Evolutionary conservation across 176 grass and related monocot genomes (phyloP), one percentile per base, ranked within the genome.

Genomic region (Dactylis glomerata): DNA sequence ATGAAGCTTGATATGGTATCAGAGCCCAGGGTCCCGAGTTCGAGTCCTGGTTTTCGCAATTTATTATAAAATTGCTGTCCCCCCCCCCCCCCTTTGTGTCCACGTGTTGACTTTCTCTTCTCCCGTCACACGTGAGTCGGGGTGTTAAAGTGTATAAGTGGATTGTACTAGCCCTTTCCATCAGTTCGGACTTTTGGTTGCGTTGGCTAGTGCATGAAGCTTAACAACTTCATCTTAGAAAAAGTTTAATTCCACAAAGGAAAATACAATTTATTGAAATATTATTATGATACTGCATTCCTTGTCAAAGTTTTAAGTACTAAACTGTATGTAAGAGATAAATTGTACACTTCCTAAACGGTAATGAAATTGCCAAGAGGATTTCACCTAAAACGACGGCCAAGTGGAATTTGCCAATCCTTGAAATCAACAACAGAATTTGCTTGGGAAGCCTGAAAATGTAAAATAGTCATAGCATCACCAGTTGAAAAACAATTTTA

Each of bases 321-420:
- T 52, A 44, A 23, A 73, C 5, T 26, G 16, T 73, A 24, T 62
- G 37, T 34, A 56, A 56, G 38, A 68, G 44, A 85, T 40, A 52
- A 75, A 89, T 24, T 76, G 7, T 58, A 47, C 17, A 85, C 36
- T 44, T 23, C 7, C 65, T 68, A 83, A 87, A 62, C 8, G 5
- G 38, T 31, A 14, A 75, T 68, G 46, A 10, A 75, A 40, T 40
- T 40, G 37, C 5, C 37, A 44, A 52, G 2, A 34, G 14, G 6
- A 4, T 73, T 47, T 85, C 27, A 94, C 92, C 89, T 94, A 78
- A 94, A 94, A 42, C 87, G 79, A 3, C 92, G 89, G 34, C 92
- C 92, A 73, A 92, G 92, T 77, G 92, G 87, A 85, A 92, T 92
- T 79, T 94, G 92, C 89, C 92, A 92, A 69, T 94, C 92, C 87